Evolutionary conservation across 2,329 filamentous ascomycete species (phyloP), one percentile per base, ranked within the genome.

Genomic region (Orbilia ellipsospora): DNA sequence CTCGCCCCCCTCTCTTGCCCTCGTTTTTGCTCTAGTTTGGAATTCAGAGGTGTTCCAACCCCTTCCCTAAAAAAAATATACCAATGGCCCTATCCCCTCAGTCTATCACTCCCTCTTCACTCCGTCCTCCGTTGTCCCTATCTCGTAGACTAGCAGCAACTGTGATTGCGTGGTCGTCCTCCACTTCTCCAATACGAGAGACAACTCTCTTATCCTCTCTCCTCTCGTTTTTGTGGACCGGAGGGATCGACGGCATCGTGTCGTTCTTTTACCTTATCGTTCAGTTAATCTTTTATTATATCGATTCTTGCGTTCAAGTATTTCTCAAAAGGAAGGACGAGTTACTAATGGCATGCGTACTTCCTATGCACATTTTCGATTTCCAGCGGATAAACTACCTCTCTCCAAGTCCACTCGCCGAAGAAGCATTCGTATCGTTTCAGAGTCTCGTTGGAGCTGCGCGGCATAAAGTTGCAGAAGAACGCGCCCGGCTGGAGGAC

Each of bases 381-480:
- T 68, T 77, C 50, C 76, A 81, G 80, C 77, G 80, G 50, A 79
- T 81, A 26, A 80, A 81, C 65, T 78, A 79, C 62, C 77, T 81
- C 44, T 78, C 77, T 16, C 83, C 84, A 50, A 84, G 85, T 2
- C 80, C 81, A 4, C 85, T 88, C 77, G 87, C 89, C 6, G 87
- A 87, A 70, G 84, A 87, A 57, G 85, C 90, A 40, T 86, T 88
- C 0, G 83, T 83, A 10, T 85, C 85, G 40, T 96, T 93, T 81
- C 89, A 93, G 78, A 85, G 85, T 8, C 86, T 97, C 36, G 91
- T 96, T 70, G 86, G 89, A 20, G 91, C 91, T 79, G 91, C 93
- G 18, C 90, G 92, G 52, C 90, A 90, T 76, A 87, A 90, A 62
- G 87, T 89, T 16, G 90, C 90, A 77, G 90, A 93, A 80, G 91